Percentiles rank a stretch among this genome's conserved stretches.
Conservation (phyloP, 176 grass and related monocot genomes). For the Elymus sibiricus region DNA sequence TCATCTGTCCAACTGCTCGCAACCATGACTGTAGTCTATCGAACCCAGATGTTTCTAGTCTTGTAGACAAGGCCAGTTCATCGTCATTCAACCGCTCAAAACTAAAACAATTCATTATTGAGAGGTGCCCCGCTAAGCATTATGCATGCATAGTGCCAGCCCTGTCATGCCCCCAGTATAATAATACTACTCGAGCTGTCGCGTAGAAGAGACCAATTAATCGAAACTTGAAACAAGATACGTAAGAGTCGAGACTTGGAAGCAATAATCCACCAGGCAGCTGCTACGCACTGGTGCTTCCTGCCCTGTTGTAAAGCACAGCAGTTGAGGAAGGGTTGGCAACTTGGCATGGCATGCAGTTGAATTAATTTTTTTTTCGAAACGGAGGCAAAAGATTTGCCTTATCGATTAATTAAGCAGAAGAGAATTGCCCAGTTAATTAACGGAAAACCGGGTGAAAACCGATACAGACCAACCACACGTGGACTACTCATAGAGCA, state of each 20-base stretch:
- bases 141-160: neutral
- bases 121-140: neutral
- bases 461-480: no score
- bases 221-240: neutral
- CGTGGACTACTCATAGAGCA: no score
- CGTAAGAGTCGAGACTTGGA: neutral
- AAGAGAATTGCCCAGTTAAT: no score
- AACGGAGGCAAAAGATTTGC: no score
- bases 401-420: no score
- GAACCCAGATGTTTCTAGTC: conserved; percentile 2
- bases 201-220: neutral
- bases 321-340: neutral
- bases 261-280: neutral
- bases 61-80: neutral
- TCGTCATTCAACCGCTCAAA: neutral
- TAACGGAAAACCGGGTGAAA: no score
- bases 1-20: neutral
- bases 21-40: neutral
- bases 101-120: neutral
- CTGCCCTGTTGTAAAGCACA: neutral
- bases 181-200: neutral
- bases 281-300: neutral
- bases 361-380: no score
- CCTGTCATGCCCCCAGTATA: neutral
- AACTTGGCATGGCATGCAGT: neutral